Conservation (phyloP, 176 grass and related monocot genomes). For the Lolium perenne region DNA sequence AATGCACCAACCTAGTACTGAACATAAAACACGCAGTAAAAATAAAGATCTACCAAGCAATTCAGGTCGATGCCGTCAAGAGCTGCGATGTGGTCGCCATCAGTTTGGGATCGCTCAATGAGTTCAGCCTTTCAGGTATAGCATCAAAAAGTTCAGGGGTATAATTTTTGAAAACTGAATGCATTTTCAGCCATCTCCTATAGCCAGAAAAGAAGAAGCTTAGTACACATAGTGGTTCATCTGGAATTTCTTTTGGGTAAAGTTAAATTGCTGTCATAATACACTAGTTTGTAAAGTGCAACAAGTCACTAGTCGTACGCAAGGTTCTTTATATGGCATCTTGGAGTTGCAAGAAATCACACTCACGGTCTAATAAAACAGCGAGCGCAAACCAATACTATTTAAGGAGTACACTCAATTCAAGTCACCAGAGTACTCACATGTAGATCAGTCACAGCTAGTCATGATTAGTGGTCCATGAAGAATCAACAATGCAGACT, state of each 20-base stretch:
- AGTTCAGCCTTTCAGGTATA: constrained; percentile 55
- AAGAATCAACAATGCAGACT: too few relatives aligned
- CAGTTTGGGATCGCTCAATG: constrained; percentile 76
- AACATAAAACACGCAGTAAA: too few relatives aligned
- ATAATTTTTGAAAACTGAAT: constrained; percentile 94
- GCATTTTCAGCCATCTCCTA: constrained; percentile 99
- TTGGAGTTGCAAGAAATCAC: neutral
- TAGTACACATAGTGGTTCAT: constrained; percentile 8
- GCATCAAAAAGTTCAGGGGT: constrained; percentile 90
- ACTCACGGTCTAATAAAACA: neutral
- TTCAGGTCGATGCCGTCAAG: too few relatives aligned
- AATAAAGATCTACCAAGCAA: too few relatives aligned
- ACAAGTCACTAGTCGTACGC: neutral
- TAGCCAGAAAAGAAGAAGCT: constrained; percentile 24
- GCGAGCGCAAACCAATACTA: neutral
- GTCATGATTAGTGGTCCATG: too few relatives aligned
- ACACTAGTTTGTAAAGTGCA: neutral
- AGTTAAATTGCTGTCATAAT: constrained; percentile 25
- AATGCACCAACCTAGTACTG: too few relatives aligned
- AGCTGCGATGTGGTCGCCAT: neutral
- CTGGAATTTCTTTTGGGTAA: neutral
- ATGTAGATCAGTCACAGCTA: neutral
- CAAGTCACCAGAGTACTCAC: neutral
- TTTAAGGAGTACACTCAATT: neutral
- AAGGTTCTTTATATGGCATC: neutral